Evolutionary conservation across 2,329 filamentous ascomycete species (phyloP), one percentile per base, ranked within the genome.

Genomic region (Cadophora sp.): DNA sequence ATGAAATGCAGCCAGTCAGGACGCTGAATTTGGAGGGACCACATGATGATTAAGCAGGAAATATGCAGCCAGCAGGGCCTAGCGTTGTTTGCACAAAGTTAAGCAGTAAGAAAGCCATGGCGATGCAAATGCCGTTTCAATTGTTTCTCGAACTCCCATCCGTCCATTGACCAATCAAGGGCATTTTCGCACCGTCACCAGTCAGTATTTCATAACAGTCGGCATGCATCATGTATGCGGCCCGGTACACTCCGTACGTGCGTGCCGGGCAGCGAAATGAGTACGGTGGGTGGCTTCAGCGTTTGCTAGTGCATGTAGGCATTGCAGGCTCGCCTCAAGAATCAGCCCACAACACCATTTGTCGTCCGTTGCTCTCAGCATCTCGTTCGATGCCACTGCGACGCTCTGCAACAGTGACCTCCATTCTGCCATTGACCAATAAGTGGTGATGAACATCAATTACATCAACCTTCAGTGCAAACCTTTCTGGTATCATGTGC

Each of bases 261-360:
- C 29, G 11, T 61, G 40, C n/a, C n/a, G n/a, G 26, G 22, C 24
- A 40, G 1, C 19, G 19, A 40, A 43, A 14, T 16, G 40, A 16
- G 12, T 9, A 6, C 6, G 9, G 46, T 43, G 43, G 55, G 48
- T 37, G 58, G 64, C 46, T 64, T 40, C 50, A 58, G 40, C 8
- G 50, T 43, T 37, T 31, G 27, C 12, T 29, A 31, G 59, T 19
- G 59, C 11, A 60, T 67, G 48, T 37, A 58, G 37, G 29, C 14
- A 40, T 19, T 22, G 27, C 37, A 50, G 48, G 27, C 27, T 29
- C 55, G 55, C 55, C 55, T 37, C 55, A 59, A 64, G 68, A 70
- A 73, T 73, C 72, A 73, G 69, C 64, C 69, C 72, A 74, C 69
- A 68, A 69, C 61, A 29, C 64, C 40, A 66, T 40, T 71, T 67